Evolutionary conservation across 2,329 filamentous ascomycete species (phyloP).

Genomic region (Aspergillus tamarii): DNA sequence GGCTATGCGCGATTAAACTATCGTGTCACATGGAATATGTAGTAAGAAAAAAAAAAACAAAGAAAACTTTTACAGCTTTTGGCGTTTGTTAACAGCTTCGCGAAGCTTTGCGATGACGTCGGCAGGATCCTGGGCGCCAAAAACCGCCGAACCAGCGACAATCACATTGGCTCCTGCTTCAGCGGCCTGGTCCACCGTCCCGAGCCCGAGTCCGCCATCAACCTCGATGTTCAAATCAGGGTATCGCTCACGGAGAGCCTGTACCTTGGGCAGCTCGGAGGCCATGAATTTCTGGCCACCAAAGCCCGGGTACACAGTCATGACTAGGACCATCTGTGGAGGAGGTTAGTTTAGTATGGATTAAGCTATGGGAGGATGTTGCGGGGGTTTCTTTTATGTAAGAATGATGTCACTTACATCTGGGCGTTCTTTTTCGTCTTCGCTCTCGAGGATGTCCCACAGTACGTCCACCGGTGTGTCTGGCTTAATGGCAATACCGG

Average conservation of each 20-base stretch:
- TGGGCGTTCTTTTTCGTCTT: conserved; percentile 74
- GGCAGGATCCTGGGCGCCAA: conserved; percentile 84
- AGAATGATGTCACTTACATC: conserved; percentile 67
- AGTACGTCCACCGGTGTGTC: conserved; percentile 87
- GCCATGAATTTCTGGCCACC: conserved; percentile 99
- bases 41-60: background rate
- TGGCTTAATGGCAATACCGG: conserved; percentile 95
- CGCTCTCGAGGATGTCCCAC: conserved; percentile 81
- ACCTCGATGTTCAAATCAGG: conserved; percentile 96
- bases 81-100: conserved; percentile 71
- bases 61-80: conserved; percentile 18
- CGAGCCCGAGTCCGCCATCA: conserved; percentile 84
- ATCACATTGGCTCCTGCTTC: conserved; percentile 98
- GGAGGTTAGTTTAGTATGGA: conserved; percentile 13
- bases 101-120: conserved; percentile 84
- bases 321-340: conserved; percentile 89
- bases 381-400: background rate
- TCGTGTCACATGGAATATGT: conserved; percentile 11
- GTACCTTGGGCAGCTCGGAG: conserved; percentile 90
- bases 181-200: conserved; percentile 90
- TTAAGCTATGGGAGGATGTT: background rate
- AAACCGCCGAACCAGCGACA: conserved; percentile 93
- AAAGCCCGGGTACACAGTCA: conserved; percentile 98
- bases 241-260: conserved; percentile 79
- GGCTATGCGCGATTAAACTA: background rate